phyloP scores from a whole-genome alignment of 1,139 yeast species.

The Williopsis jadinii region DNA sequence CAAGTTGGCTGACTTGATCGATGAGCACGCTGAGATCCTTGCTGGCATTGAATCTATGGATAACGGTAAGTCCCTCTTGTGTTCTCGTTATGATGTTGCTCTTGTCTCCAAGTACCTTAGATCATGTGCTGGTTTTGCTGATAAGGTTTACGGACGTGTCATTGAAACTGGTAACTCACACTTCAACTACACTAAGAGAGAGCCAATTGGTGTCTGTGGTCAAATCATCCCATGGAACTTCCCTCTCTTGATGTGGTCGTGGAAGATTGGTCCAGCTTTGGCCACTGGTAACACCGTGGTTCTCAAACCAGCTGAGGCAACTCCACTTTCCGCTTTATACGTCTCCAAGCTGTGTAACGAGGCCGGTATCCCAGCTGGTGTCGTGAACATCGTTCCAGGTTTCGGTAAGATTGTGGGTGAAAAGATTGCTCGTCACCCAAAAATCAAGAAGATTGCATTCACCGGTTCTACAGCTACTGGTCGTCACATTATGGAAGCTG shows the following conservation, averaged over 20 bases:
- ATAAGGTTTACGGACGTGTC: constrained; percentile 61
- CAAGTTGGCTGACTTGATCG: constrained; percentile 63
- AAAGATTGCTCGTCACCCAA: constrained; percentile 61
- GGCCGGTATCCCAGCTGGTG: constrained; percentile 80
- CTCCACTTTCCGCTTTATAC: constrained; percentile 73
- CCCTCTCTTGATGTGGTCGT: constrained; percentile 77
- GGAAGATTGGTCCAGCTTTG: constrained; percentile 85
- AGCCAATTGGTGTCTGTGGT: constrained; percentile 78
- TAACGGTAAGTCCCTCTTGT: constrained; percentile 67
- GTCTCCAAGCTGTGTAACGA: constrained; percentile 54
- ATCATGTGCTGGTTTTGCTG: constrained; percentile 81
- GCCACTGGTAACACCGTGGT: constrained; percentile 80
- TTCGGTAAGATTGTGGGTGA: constrained; percentile 72
- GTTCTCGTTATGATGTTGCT: constrained; percentile 51
- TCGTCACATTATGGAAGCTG: constrained; percentile 64
- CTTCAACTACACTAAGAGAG: constrained; percentile 53
- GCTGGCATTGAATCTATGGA: constrained; percentile 78
- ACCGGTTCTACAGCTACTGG: constrained; percentile 87
- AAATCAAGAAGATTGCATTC: constrained; percentile 73
- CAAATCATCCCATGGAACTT: constrained; percentile 87
- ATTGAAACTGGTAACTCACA: constrained; percentile 60
- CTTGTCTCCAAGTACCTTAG: constrained; percentile 50
- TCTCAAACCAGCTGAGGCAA: constrained; percentile 75
- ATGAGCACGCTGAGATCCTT: constrained; percentile 50
- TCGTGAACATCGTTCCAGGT: constrained; percentile 68